These are phyloP conservation scores for Saccharata proteae DNA, from an alignment of 2,329 filamentous ascomycete genomes.

Conservation along the genomic window DNA sequence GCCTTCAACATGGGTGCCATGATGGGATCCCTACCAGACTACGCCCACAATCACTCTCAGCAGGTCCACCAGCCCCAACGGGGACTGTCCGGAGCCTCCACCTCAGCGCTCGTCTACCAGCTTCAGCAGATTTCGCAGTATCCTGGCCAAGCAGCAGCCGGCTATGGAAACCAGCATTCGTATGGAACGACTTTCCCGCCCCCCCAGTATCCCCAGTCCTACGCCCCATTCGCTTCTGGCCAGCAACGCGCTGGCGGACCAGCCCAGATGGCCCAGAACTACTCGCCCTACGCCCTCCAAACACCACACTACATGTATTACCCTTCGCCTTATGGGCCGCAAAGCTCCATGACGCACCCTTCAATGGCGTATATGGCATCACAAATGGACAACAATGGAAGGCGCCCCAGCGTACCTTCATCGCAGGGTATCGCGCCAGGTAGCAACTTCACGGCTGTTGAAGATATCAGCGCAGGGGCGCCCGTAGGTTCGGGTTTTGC, in stretches of 20 bases:
- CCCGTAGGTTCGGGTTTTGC: slow-evolving; percentile 10
- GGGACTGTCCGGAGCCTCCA: slow-evolving; percentile 24
- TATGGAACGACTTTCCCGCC: slow-evolving; percentile 18
- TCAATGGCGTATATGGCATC: slow-evolving; percentile 17
- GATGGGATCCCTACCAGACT: slow-evolving; percentile 24
- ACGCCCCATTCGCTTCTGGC: slow-evolving; percentile 10
- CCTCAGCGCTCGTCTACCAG: slow-evolving; percentile 28
- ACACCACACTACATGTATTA: slow-evolving; percentile 8
- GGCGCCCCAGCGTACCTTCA: slow-evolving; percentile 17
- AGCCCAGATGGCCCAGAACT: slow-evolving; percentile 5
- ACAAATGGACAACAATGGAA: slow-evolving; percentile 17
- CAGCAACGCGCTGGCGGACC: slow-evolving; percentile 5
- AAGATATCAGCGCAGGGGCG: neutral
- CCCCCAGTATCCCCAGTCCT: slow-evolving; percentile 19
- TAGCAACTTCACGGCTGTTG: neutral
- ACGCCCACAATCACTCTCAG: slow-evolving; percentile 12
- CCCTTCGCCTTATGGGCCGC: slow-evolving; percentile 1
- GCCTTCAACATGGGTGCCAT: slow-evolving; percentile 26
- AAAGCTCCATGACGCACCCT: slow-evolving; percentile 15
- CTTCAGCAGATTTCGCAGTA: slow-evolving; percentile 27
- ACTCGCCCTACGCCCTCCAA: slow-evolving; percentile 3
- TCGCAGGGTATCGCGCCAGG: slow-evolving; percentile 6
- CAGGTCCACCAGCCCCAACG: slow-evolving; percentile 14
- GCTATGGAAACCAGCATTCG: slow-evolving; percentile 14
- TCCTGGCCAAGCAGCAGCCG: slow-evolving; percentile 14